Evolutionary conservation across 2,329 filamentous ascomycete genomes (phyloP).

Genomic region (Lasiodiplodia theobromae): DNA sequence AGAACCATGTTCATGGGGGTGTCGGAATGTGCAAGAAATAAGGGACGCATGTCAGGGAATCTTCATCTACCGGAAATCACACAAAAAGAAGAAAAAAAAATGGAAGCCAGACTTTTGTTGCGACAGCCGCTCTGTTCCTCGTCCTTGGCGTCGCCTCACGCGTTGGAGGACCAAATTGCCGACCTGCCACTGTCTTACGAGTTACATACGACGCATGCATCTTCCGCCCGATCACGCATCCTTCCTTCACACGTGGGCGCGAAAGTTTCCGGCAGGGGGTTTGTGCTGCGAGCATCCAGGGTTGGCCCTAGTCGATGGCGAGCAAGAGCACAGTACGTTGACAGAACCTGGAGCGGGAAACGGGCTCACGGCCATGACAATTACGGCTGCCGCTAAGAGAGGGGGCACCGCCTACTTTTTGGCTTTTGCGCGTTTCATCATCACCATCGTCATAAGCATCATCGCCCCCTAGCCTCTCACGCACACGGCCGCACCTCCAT

Average conservation of each 20-base stretch:
- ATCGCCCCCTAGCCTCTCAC: constrained; percentile 6
- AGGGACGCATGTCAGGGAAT: constrained; percentile 10
- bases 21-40: constrained; percentile 6
- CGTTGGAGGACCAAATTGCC: background rate
- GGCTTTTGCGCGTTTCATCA: constrained; percentile 18
- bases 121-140: background rate
- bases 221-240: background rate
- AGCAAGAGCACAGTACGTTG: background rate
- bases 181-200: constrained; percentile 20
- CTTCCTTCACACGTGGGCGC: constrained; percentile 18
- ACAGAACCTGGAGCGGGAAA: background rate
- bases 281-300: constrained; percentile 2
- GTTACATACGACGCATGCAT: constrained; percentile 9
- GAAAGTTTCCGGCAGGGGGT: constrained; percentile 17
- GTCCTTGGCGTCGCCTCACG: background rate
- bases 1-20: constrained; percentile 7
- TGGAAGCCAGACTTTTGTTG: constrained; percentile 16
- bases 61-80: constrained; percentile 19
- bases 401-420: background rate
- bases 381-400: background rate
- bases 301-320: constrained; percentile 3
- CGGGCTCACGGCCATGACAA: constrained; percentile 16
- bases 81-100: constrained; percentile 13
- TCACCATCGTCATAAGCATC: background rate
- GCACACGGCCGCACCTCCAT: background rate